phyloP scores from a whole-genome alignment of 768 basidiomycete genomes.

The Tricholoma sp. region DNA sequence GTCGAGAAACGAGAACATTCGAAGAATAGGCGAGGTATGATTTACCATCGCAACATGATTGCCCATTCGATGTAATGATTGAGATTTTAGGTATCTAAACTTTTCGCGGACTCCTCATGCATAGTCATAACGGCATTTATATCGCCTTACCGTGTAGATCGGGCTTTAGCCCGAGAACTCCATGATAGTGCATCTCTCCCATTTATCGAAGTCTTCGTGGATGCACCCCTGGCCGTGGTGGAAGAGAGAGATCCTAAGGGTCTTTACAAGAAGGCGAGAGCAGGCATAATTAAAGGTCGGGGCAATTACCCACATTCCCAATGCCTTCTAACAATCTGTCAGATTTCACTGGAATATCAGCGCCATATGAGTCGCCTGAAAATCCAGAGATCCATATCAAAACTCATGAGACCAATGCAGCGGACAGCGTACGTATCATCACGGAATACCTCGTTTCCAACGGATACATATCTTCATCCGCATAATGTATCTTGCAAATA shows the following conservation, averaged over 20 bases:
- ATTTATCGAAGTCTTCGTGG: constrained; percentile 93
- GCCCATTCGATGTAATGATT: constrained; percentile 4
- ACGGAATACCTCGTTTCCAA: constrained; percentile 71
- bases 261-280: constrained; percentile 92
- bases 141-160: constrained; percentile 92
- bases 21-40: constrained; percentile 89
- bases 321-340: neutral
- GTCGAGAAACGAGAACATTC: constrained; percentile 96
- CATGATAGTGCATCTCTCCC: constrained; percentile 69
- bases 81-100: constrained; percentile 71
- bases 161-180: constrained; percentile 73
- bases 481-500: neutral
- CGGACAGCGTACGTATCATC: constrained; percentile 73
- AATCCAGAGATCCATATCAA: constrained; percentile 88
- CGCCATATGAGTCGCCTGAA: constrained; percentile 90
- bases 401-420: constrained; percentile 76
- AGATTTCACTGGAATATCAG: constrained; percentile 99
- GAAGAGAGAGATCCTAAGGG: constrained; percentile 97
- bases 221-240: constrained; percentile 83
- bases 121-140: constrained; percentile 95
- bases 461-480: constrained; percentile 41
- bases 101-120: constrained; percentile 86
- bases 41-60: neutral
- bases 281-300: constrained; percentile 92
- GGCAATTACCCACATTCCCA: neutral